phyloP scores from a whole-genome alignment of 2,329 filamentous ascomycete species.

The Ophiostoma angusticollis region DNA sequence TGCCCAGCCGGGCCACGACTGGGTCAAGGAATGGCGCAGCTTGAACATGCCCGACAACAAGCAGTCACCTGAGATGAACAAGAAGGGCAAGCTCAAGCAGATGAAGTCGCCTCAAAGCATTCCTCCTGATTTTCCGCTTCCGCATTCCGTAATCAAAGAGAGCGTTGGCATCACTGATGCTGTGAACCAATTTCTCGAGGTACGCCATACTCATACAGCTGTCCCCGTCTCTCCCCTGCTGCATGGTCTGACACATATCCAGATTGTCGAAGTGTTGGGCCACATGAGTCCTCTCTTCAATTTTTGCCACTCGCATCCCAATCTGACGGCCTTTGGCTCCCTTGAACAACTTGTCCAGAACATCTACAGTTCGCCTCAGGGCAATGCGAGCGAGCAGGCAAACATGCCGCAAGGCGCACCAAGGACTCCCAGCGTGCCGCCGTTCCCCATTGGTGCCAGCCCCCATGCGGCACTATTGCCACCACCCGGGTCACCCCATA shows the following conservation, averaged over 20 bases:
- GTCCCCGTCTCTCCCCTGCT: not conserved
- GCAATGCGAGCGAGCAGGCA: conserved; percentile 34
- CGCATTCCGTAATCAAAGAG: conserved; percentile 41
- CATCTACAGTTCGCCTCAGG: conserved; percentile 25
- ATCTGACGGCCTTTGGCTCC: conserved; percentile 42
- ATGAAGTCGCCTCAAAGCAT: conserved; percentile 46
- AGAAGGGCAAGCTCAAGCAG: conserved; percentile 47
- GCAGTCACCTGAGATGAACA: conserved; percentile 53
- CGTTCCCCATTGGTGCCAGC: conserved; percentile 47
- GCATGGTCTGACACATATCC: conserved; percentile 15
- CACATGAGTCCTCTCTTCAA: conserved; percentile 53
- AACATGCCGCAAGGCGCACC: conserved; percentile 32
- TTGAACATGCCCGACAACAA: conserved; percentile 45
- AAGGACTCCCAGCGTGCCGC: conserved; percentile 41
- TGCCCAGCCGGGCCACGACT: conserved; percentile 48
- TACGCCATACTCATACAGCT: conserved; percentile 25
- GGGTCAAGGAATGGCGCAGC: conserved; percentile 53
- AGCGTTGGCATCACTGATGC: conserved; percentile 47
- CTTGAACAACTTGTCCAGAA: conserved; percentile 46
- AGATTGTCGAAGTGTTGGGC: conserved; percentile 54
- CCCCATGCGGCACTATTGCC: conserved; percentile 47
- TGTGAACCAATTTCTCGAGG: conserved; percentile 54
- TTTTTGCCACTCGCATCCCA: conserved; percentile 42
- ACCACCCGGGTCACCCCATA: conserved; percentile 49
- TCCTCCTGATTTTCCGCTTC: conserved; percentile 50